phyloP scores from a whole-genome alignment of 2,329 filamentous ascomycete species.

The Amylocarpus encephaloides region DNA sequence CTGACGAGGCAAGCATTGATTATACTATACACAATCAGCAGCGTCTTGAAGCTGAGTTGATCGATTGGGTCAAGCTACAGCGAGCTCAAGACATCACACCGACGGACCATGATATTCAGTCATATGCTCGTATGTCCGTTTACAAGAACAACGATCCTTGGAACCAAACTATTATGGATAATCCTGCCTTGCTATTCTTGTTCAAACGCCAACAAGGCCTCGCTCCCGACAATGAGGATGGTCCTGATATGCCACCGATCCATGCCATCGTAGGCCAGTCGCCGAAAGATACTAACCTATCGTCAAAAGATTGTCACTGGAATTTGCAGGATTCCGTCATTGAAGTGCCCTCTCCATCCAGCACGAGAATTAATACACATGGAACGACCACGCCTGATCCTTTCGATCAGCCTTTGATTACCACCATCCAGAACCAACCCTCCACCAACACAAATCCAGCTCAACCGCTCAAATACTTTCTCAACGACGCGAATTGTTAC shows the following conservation, averaged over 20 bases:
- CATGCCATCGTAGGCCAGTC: conserved; percentile 10
- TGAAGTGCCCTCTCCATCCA: conserved; percentile 7
- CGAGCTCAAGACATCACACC: conserved; percentile 41
- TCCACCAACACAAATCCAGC: conserved; percentile 26
- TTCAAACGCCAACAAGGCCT: conserved; percentile 38
- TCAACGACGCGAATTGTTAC: conserved; percentile 57
- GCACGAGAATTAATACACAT: not conserved
- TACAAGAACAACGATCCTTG: conserved; percentile 57
- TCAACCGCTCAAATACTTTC: conserved; percentile 37
- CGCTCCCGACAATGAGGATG: conserved; percentile 17
- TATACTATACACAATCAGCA: conserved; percentile 53
- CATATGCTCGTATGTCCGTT: conserved; percentile 53
- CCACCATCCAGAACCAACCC: conserved; percentile 23
- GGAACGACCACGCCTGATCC: conserved; percentile 3
- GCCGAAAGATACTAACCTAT: not conserved
- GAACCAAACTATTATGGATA: conserved; percentile 58
- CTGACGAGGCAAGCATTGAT: conserved; percentile 49
- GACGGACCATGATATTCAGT: conserved; percentile 48
- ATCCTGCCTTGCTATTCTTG: conserved; percentile 44
- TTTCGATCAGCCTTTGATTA: conserved; percentile 14
- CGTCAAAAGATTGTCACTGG: conserved; percentile 25
- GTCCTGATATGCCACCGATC: conserved; percentile 14
- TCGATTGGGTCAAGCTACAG: conserved; percentile 44
- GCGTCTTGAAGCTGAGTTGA: conserved; percentile 47
- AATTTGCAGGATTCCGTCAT: conserved; percentile 20